A percentile compares a stretch with the other conserved stretches of the same genome.
Conservation (phyloP, 2,329 filamentous ascomycete genomes). For the Celoporthe dispersa region DNA sequence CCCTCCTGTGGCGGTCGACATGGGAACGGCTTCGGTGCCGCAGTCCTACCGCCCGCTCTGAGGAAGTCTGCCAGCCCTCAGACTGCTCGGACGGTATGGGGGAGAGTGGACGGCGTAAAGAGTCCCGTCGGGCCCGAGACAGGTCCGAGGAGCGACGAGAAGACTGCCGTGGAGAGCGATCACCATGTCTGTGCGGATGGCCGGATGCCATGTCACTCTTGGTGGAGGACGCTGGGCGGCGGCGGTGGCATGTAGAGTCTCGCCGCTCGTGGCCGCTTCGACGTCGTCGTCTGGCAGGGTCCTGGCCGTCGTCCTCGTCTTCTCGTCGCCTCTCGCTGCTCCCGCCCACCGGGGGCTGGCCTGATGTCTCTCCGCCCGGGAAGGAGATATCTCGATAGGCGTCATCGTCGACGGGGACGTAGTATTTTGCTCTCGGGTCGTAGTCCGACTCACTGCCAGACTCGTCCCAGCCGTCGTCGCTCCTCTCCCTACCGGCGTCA, state of each 20-base stretch:
- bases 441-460: slow-evolving; percentile 25
- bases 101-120: slow-evolving; percentile 16
- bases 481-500: slow-evolving; percentile 4
- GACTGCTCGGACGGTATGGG: slow-evolving; percentile 24
- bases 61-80: slow-evolving; percentile 1
- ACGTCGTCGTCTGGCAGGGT: neutral
- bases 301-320: neutral
- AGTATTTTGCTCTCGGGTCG: slow-evolving; percentile 27
- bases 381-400: slow-evolving; percentile 22
- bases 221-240: slow-evolving; percentile 3
- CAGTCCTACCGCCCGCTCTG: neutral
- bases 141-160: slow-evolving; percentile 3
- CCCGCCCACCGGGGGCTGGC: neutral
- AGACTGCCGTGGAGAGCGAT: slow-evolving; percentile 6
- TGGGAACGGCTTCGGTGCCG: neutral
- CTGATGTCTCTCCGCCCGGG: neutral
- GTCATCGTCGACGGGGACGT: slow-evolving; percentile 22
- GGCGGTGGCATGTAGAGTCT: neutral
- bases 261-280: slow-evolving; percentile 5
- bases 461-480: neutral
- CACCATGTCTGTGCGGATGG: neutral
- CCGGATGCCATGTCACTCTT: slow-evolving; percentile 6
- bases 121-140: slow-evolving; percentile 15
- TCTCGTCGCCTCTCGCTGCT: neutral
- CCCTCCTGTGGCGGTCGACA: neutral